These are phyloP conservation scores for Claviceps citrina DNA, from an alignment of 2,329 filamentous ascomycete genomes.

Conservation along the genomic window DNA sequence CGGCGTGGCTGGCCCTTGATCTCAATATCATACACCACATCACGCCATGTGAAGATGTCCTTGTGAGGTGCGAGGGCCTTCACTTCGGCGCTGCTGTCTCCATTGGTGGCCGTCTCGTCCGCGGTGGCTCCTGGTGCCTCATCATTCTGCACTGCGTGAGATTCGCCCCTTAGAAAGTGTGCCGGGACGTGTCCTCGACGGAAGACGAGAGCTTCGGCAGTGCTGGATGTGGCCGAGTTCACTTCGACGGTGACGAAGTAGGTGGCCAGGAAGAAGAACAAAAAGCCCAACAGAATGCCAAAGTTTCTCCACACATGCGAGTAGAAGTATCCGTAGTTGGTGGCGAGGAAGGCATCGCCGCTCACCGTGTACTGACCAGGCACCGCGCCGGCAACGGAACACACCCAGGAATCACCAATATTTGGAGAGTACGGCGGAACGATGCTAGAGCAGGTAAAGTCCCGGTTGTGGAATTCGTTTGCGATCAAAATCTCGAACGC, in stretches of 20 bases:
- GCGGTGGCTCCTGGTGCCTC: constrained; percentile 14
- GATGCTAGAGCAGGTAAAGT: constrained; percentile 39
- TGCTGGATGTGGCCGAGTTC: constrained; percentile 46
- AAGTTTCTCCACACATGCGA: constrained; percentile 52
- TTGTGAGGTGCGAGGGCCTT: constrained; percentile 27
- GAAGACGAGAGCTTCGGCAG: constrained; percentile 57
- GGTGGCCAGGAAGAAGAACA: constrained; percentile 45
- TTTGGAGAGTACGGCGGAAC: constrained; percentile 31
- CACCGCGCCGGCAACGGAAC: constrained; percentile 37
- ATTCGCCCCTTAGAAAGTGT: constrained; percentile 20
- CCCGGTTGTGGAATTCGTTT: constrained; percentile 52
- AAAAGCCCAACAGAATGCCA: constrained; percentile 50
- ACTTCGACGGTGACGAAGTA: constrained; percentile 51
- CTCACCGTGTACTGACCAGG: constrained; percentile 38
- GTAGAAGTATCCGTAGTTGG: constrained; percentile 40
- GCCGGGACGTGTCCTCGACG: constrained; percentile 36
- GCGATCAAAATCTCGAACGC: constrained; percentile 57
- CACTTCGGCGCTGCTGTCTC: constrained; percentile 10
- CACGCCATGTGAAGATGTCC: constrained; percentile 61
- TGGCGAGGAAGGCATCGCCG: constrained; percentile 44
- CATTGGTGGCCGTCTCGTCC: constrained; percentile 5
- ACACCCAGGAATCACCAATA: constrained; percentile 34
- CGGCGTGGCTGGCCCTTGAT: constrained; percentile 61
- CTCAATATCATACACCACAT: constrained; percentile 55
- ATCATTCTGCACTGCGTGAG: constrained; percentile 17